phyloP scores from a whole-genome alignment of 1,284 basidiomycete genomes.

The Farysia itapuensis region DNA sequence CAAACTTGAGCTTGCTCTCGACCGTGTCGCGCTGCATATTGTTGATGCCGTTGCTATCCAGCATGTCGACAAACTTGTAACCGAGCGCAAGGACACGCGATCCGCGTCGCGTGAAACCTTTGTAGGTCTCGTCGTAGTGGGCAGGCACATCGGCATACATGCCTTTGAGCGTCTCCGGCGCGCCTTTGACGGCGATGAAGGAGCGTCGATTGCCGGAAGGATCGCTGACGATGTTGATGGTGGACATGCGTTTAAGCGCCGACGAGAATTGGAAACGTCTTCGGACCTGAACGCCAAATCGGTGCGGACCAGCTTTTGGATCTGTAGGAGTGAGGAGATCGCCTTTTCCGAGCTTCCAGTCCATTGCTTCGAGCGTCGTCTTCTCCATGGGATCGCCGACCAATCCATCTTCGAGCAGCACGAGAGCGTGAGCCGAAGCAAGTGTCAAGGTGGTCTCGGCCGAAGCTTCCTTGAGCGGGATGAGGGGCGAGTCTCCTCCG shows the following conservation, averaged over 20 bases:
- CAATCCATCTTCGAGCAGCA: conserved; percentile 83
- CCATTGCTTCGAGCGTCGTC: conserved; percentile 85
- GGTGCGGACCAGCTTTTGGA: conserved; percentile 31
- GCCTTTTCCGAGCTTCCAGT: conserved; percentile 84
- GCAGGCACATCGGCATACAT: conserved; percentile 54
- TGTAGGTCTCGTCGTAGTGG: conserved; percentile 58
- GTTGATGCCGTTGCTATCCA: conserved; percentile 36
- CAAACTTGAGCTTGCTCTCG: conserved; percentile 50
- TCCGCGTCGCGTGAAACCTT: conserved; percentile 56
- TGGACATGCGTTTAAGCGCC: conserved; percentile 58
- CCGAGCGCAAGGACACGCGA: conserved; percentile 58
- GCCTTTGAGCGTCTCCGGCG: conserved; percentile 54
- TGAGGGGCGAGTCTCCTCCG: conserved; percentile 62
- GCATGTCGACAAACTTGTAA: conserved; percentile 50
- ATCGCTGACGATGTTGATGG: conserved; percentile 47
- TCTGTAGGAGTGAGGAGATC: conserved; percentile 30
- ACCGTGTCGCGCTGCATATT: conserved; percentile 50
- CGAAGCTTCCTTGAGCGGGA: conserved; percentile 75
- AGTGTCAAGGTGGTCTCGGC: conserved; percentile 83
- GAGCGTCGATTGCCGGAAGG: conserved; percentile 23
- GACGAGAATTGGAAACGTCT: conserved; percentile 60
- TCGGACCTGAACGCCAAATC: conserved; percentile 41
- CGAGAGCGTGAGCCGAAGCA: conserved; percentile 91
- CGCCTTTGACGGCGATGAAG: conserved; percentile 56
- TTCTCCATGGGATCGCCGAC: conserved; percentile 99